Evolutionary conservation across 768 basidiomycete genomes (phyloP), one percentile per base, ranked within the genome.

Genomic region (Lentinula sp.): DNA sequence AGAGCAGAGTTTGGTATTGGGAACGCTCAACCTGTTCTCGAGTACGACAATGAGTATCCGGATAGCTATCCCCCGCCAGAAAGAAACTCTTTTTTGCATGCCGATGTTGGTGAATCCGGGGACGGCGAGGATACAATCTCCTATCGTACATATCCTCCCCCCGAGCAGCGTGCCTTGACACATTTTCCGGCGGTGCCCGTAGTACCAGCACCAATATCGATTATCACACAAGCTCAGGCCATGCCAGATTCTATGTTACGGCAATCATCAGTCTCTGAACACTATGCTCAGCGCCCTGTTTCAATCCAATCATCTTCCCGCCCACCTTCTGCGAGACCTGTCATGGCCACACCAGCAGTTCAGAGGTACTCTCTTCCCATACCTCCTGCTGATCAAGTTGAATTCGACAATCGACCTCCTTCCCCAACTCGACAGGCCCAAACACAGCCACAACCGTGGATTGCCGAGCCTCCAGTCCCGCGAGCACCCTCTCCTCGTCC

Each of bases 401-500:
- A 50, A 40, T 52, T 60, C 28, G 40, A 50, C 48, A 60, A 60
- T 32, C 28, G 59, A 40, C 49, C 40, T 15, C 50, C 34, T 16
- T 32, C 18, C 7, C 23, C 59, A 23, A 9, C 9, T 8, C 31
- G 45, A 18, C 40, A 16, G 11, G 39, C 34, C 21, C 45, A 7
- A 34, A 13, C 43, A 34, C 45, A 32, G 31, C 35, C 35, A 21
- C 59, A 52, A 31, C 13, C 48, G 23, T 35, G 46, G 35, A 13
- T 10, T 9, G 34, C 59, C 8, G 32, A 49, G 4, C 35, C 50
- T 32, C 37, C 59, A 8, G 39, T 60, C 5, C 49, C 50, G 39
- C 59, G 50, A 28, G 31, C 50, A 11, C 50, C 59, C 15, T 60
- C 59, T 15, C 52, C 60, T 56, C 40, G 43, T n/a, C 60, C 60